These are phyloP conservation scores for Sarcodon sp. DNA, from an alignment of 768 basidiomycete genomes.

Conservation along the genomic window DNA sequence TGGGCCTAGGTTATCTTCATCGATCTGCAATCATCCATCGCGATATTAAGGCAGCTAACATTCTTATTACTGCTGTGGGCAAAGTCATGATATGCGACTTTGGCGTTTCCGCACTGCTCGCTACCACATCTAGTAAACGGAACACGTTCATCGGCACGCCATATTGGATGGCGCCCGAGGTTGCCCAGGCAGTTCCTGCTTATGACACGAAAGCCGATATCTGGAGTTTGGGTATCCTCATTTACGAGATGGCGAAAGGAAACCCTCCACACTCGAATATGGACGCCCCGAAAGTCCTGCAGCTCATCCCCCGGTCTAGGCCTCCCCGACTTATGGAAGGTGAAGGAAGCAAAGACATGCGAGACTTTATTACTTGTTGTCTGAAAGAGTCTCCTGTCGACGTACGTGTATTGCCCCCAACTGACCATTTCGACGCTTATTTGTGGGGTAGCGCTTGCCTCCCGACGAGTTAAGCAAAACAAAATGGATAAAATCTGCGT, in stretches of 20 bases:
- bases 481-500: slow-evolving; percentile 78
- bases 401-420: slow-evolving; percentile 27
- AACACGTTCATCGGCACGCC: slow-evolving; percentile 96
- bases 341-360: slow-evolving; percentile 75
- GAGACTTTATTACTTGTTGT: slow-evolving; percentile 77
- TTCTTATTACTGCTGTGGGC: slow-evolving; percentile 79
- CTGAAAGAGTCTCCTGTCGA: slow-evolving; percentile 72
- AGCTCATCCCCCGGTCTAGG: slow-evolving; percentile 75
- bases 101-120: slow-evolving; percentile 89
- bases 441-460: slow-evolving; percentile 49
- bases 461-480: slow-evolving; percentile 83
- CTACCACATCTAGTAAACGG: slow-evolving; percentile 77
- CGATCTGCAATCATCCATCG: slow-evolving; percentile 91
- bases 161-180: slow-evolving; percentile 99
- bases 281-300: slow-evolving; percentile 77
- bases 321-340: slow-evolving; percentile 71
- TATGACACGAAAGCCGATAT: slow-evolving; percentile 98
- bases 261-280: slow-evolving; percentile 83
- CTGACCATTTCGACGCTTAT: not conserved
- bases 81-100: slow-evolving; percentile 97
- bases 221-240: slow-evolving; percentile 94
- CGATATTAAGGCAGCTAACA: slow-evolving; percentile 96
- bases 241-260: slow-evolving; percentile 96
- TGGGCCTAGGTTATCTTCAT: slow-evolving; percentile 83
- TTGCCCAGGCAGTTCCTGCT: slow-evolving; percentile 75